Conservation (phyloP, 1,139 yeast species). For the Nakaseomyces sp. region DNA sequence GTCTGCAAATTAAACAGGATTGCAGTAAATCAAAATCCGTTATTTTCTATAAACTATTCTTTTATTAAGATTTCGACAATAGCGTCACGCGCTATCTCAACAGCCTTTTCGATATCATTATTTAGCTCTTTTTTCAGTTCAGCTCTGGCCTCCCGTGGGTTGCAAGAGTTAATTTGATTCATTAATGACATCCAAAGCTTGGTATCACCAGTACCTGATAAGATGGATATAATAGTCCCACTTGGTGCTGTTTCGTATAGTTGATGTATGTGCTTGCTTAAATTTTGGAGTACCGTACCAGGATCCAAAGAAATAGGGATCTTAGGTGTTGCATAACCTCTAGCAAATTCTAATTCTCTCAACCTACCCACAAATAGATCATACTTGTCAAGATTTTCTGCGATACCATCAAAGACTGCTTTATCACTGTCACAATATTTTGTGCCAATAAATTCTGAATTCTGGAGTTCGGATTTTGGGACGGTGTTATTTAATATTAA, state of each 20-base stretch:
- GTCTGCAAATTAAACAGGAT: no score
- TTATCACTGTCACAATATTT: constrained; percentile 49
- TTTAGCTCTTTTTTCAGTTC: constrained; percentile 37
- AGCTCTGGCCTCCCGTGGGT: constrained; percentile 31
- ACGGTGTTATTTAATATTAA: constrained; percentile 33
- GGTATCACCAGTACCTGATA: constrained; percentile 59
- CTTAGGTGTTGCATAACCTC: constrained; percentile 23
- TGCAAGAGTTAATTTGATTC: constrained; percentile 38
- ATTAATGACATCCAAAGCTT: constrained; percentile 35
- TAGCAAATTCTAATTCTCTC: constrained; percentile 48
- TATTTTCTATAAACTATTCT: no score
- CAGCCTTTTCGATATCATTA: constrained; percentile 40
- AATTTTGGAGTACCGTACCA: constrained; percentile 30
- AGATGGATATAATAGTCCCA: constrained; percentile 51
- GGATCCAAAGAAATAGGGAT: constrained; percentile 28
- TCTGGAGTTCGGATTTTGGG: constrained; percentile 12
- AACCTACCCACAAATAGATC: constrained; percentile 49
- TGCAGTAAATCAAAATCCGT: no score
- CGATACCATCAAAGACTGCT: constrained; percentile 41
- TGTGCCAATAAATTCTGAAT: constrained; percentile 20
- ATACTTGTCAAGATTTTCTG: constrained; percentile 33
- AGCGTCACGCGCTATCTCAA: constrained; percentile 46
- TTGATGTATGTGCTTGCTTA: constrained; percentile 40
- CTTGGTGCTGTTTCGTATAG: constrained; percentile 49
- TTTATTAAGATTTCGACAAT: constrained; percentile 33